Evolutionary conservation across 2,329 filamentous ascomycete species (phyloP).

Genomic region (Arthrobotrys entomopaga): DNA sequence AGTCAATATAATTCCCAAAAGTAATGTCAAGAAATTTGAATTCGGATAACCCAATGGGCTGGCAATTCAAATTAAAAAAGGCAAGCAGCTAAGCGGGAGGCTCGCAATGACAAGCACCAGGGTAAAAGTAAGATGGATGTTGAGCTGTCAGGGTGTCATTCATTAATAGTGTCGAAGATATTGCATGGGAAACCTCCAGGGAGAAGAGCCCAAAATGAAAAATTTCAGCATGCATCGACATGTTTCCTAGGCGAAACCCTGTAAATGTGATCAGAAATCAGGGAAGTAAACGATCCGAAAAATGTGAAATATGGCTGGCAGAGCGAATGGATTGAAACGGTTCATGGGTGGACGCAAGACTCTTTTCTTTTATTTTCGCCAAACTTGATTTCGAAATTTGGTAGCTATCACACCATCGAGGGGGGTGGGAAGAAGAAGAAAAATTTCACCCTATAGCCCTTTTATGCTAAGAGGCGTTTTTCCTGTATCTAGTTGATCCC

Average conservation of each 20-base stretch:
- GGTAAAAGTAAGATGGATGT: slow-evolving; percentile 18
- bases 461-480: too few relatives aligned
- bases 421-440: too few relatives aligned
- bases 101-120: not conserved
- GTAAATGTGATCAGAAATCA: not conserved
- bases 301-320: too few relatives aligned
- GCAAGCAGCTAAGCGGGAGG: not conserved
- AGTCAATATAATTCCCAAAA: slow-evolving; percentile 18
- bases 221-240: slow-evolving; percentile 21
- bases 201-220: slow-evolving; percentile 21
- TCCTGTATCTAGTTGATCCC: too few relatives aligned
- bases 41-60: slow-evolving; percentile 1
- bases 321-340: too few relatives aligned
- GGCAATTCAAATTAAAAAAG: slow-evolving; percentile 2
- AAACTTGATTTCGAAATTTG: too few relatives aligned
- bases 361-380: too few relatives aligned
- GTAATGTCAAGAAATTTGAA: not conserved
- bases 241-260: slow-evolving; percentile 21
- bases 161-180: slow-evolving; percentile 26
- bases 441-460: too few relatives aligned
- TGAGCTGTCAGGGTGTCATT: slow-evolving; percentile 21
- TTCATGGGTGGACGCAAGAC: too few relatives aligned
- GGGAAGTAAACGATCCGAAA: not conserved
- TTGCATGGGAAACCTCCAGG: slow-evolving; percentile 24
- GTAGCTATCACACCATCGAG: too few relatives aligned